Evolutionary conservation across 2,329 filamentous ascomycete genomes (phyloP).

Genomic region (Colletotrichum destructivum): DNA sequence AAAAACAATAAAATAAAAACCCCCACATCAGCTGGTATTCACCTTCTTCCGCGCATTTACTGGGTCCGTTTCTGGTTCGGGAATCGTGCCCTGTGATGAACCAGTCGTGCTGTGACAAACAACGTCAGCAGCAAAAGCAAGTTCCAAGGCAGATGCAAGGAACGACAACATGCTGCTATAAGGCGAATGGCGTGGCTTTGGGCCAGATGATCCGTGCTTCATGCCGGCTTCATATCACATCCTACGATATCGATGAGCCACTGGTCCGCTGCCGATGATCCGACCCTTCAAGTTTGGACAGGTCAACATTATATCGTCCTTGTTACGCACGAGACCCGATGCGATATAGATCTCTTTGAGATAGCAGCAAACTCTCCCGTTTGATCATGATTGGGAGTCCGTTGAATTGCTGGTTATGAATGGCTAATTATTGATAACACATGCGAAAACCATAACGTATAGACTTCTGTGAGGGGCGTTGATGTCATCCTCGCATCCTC

Average conservation of each 20-base stretch:
- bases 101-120: background rate
- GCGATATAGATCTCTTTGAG: conserved; percentile 11
- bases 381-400: background rate
- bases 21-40: background rate
- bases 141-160: conserved; percentile 10
- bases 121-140: conserved; percentile 17
- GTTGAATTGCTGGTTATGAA: background rate
- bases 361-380: background rate
- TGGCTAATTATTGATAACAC: background rate
- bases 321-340: background rate
- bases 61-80: background rate
- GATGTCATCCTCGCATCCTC: background rate
- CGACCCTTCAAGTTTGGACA: conserved; percentile 5
- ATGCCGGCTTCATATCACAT: conserved; percentile 8
- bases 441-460: background rate
- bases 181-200: conserved; percentile 11
- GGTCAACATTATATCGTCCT: background rate
- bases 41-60: background rate
- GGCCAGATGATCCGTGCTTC: conserved; percentile 1
- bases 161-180: conserved; percentile 25
- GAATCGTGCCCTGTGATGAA: background rate
- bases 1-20: background rate
- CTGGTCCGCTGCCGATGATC: conserved; percentile 5
- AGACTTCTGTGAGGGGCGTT: background rate
- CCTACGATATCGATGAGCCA: background rate